Base-by-base conservation (phyloP, 352 stramenopile species). In the Pythium vanterpoolii region DNA sequence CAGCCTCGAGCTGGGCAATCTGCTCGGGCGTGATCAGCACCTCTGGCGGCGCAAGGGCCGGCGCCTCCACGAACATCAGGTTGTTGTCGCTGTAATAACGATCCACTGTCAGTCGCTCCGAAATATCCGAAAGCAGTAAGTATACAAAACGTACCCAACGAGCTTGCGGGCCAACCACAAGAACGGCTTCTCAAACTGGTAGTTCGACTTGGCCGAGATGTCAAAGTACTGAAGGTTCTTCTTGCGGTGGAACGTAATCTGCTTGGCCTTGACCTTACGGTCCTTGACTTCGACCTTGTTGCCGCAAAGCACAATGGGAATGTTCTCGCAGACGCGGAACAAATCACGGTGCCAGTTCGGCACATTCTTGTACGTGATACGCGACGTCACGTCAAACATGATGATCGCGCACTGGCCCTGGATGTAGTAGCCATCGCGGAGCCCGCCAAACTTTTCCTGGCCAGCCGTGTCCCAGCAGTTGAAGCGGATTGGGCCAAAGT, bases 261-360 rank as follows among this genome's bases (percentile, higher is more conserved):
- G 97, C 87, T 99, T 99, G 51, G 97, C 96, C 88, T 99, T 99
- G 16, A 99, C 97, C 90, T 99, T 99, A 64, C 97, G 90, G 76
- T 99, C 97, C 87, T 99, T 99, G 71, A 99, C 98, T 81, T 99
- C 98, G 16, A 99, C 97, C 92, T 99, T 99, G 90, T 99, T 99
- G 55, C 97, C 98, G 50, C 87, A 97, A 31, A 99, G 82, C 56
- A 99, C 97, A 66, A 99, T 99, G 38, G 98, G 98, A 66, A 99
- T 99, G 78, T 99, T 98, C 76, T 99, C 98, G 79, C 97, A 99
- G 21, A 99, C 97, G 56, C 97, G 95, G 68, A 97, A 98, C 54
- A 99, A 72, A 77, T 99, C 98, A 74, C 97, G 89, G 79, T 99
- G 96, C 98, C 98, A 99, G 87, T 99, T 99, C 11, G 98, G 97